phyloP scores from a whole-genome alignment of 2,329 filamentous ascomycete species.

The Exophiala lecanii-corni region DNA sequence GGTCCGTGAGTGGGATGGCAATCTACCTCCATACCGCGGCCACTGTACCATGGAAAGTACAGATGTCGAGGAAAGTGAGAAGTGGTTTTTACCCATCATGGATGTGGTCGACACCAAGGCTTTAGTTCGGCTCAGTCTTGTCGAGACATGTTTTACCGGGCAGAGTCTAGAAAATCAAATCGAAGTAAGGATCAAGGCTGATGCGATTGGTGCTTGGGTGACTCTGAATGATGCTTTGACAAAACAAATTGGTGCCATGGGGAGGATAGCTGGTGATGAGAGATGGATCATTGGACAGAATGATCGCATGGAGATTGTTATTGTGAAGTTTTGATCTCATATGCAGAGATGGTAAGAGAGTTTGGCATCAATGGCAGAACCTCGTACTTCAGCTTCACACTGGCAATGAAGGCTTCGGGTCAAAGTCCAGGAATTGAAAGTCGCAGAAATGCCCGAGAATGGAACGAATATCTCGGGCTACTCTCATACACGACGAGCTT shows the following conservation, averaged over 20 bases:
- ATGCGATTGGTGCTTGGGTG: constrained; percentile 17
- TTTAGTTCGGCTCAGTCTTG: constrained; percentile 34
- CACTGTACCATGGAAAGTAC: constrained; percentile 35
- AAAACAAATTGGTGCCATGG: constrained; percentile 48
- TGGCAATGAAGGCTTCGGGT: no score
- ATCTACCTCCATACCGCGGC: constrained; percentile 45
- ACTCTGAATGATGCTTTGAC: constrained; percentile 37
- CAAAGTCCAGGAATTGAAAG: no score
- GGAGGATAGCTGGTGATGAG: constrained; percentile 56
- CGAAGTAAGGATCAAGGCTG: constrained; percentile 31
- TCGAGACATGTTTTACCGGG: constrained; percentile 31
- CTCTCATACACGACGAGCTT: no score
- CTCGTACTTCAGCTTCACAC: no score
- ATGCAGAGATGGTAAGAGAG: no score
- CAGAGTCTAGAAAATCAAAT: constrained; percentile 28
- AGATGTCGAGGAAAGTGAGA: constrained; percentile 28
- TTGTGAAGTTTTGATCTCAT: constrained; percentile 49
- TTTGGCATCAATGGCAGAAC: no score
- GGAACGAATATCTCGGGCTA: no score
- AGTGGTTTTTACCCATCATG: constrained; percentile 37
- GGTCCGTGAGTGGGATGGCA: constrained; percentile 42
- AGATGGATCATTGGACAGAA: constrained; percentile 60
- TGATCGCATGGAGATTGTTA: constrained; percentile 45
- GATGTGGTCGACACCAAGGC: constrained; percentile 33
- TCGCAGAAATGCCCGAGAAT: no score